Conservation (phyloP, 495 filamentous ascomycete genomes). For the Aspergillus diversus region DNA sequence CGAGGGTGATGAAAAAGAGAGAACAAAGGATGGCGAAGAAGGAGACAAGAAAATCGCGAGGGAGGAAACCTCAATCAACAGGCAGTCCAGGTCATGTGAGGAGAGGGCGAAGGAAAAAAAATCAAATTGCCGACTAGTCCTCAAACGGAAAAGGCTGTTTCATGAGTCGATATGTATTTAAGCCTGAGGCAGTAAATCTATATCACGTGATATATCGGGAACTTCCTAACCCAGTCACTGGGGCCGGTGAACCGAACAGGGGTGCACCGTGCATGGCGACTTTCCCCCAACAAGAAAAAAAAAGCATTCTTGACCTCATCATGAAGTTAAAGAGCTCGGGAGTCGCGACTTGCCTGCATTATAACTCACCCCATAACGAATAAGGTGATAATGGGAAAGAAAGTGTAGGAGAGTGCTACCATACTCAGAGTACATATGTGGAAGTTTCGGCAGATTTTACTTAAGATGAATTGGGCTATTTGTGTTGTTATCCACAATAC, state of each 20-base stretch:
- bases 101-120: conserved; percentile 20
- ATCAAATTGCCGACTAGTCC: conserved; percentile 23
- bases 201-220: conserved; percentile 9
- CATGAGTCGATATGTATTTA: no score
- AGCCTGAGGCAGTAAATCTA: conserved; percentile 4
- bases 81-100: conserved; percentile 28
- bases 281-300: conserved; percentile 1
- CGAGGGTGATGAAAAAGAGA: conserved; percentile 11
- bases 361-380: no score
- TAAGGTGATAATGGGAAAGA: no score
- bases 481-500: no score
- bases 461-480: no score
- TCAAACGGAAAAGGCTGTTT: conserved; percentile 15
- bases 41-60: conserved; percentile 23
- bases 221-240: not conserved
- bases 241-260: not conserved
- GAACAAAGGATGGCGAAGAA: conserved; percentile 11
- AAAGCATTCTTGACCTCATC: not conserved
- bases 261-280: not conserved
- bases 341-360: no score
- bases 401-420: no score
- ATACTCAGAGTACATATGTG: no score
- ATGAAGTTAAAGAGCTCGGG: not conserved
- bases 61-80: conserved; percentile 18
- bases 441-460: no score